phyloP scores from a whole-genome alignment of 352 stramenopile species.

The Plasmopara muralis region DNA sequence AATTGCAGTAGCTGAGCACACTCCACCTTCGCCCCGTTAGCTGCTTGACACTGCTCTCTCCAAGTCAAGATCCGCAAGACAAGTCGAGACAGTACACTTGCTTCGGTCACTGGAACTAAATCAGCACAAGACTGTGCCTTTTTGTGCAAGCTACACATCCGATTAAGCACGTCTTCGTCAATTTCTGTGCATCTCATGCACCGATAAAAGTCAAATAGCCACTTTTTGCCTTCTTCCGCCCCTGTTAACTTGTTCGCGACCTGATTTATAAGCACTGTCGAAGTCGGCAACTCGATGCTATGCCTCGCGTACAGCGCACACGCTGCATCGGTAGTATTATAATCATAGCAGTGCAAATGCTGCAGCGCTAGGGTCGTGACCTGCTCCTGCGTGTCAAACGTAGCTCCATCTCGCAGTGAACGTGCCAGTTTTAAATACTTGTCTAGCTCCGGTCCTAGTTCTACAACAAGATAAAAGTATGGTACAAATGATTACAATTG shows the following conservation, averaged over 20 bases:
- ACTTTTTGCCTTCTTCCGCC: slow-evolving; percentile 46
- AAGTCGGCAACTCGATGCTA: slow-evolving; percentile 61
- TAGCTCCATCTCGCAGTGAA: slow-evolving; percentile 65
- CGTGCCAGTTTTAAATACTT: slow-evolving; percentile 76
- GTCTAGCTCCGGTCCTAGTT: slow-evolving; percentile 53
- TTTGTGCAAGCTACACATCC: slow-evolving; percentile 37
- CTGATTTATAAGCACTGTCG: slow-evolving; percentile 5
- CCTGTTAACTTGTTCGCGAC: slow-evolving; percentile 13
- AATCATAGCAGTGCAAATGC: slow-evolving; percentile 76
- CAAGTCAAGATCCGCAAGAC: slow-evolving; percentile 50
- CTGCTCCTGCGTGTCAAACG: slow-evolving; percentile 76
- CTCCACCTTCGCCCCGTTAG: slow-evolving; percentile 31
- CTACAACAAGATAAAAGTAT: slow-evolving; percentile 16
- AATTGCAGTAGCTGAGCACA: slow-evolving; percentile 42
- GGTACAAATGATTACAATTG: too few relatives aligned
- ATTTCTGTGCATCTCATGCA: slow-evolving; percentile 39
- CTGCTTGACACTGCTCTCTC: slow-evolving; percentile 32
- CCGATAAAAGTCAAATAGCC: slow-evolving; percentile 61
- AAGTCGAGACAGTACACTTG: slow-evolving; percentile 45
- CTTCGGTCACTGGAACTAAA: slow-evolving; percentile 36
- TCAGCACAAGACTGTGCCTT: slow-evolving; percentile 24
- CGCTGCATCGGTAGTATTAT: slow-evolving; percentile 68
- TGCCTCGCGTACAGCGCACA: slow-evolving; percentile 78
- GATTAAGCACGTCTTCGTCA: slow-evolving; percentile 29
- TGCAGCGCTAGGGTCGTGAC: slow-evolving; percentile 62